These are phyloP conservation scores for Aspergillus ibericus DNA, from an alignment of 2,329 filamentous ascomycete genomes.

Conservation along the genomic window DNA sequence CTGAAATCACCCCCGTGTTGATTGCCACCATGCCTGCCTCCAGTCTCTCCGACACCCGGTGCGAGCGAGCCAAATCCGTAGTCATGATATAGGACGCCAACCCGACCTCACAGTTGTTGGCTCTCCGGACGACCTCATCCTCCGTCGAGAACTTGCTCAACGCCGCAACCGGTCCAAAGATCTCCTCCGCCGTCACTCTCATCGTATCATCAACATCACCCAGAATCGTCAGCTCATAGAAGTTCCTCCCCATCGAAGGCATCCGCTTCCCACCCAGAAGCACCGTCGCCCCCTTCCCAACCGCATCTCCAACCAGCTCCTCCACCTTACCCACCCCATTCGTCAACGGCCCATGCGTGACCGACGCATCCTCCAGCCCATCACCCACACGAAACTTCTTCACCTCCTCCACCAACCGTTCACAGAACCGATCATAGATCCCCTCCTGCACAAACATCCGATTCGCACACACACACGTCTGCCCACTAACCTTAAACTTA, in stretches of 20 bases:
- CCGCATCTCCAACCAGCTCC: constrained; percentile 73
- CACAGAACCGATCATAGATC: constrained; percentile 52
- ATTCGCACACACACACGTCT: constrained; percentile 84
- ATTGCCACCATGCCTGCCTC: constrained; percentile 54
- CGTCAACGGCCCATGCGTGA: constrained; percentile 53
- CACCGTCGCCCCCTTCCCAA: constrained; percentile 70
- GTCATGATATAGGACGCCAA: constrained; percentile 89
- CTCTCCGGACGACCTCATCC: constrained; percentile 75
- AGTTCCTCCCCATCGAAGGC: constrained; percentile 73
- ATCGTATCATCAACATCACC: constrained; percentile 78
- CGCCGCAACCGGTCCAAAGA: constrained; percentile 86
- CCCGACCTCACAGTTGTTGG: constrained; percentile 78
- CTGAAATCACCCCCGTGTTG: constrained; percentile 65
- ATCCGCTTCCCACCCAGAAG: constrained; percentile 71
- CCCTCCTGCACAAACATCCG: constrained; percentile 50
- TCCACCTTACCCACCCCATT: constrained; percentile 77
- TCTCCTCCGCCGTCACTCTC: constrained; percentile 79
- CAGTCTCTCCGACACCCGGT: constrained; percentile 56
- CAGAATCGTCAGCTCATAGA: constrained; percentile 84
- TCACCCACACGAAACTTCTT: constrained; percentile 40
- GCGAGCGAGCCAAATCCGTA: constrained; percentile 53
- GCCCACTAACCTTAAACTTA: constrained; percentile 89
- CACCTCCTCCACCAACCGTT: constrained; percentile 53
- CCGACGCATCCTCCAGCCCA: constrained; percentile 35
- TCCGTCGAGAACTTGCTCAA: constrained; percentile 83